Conservation (phyloP, 2,329 filamentous ascomycete genomes). For the Aspergillus proliferans region DNA sequence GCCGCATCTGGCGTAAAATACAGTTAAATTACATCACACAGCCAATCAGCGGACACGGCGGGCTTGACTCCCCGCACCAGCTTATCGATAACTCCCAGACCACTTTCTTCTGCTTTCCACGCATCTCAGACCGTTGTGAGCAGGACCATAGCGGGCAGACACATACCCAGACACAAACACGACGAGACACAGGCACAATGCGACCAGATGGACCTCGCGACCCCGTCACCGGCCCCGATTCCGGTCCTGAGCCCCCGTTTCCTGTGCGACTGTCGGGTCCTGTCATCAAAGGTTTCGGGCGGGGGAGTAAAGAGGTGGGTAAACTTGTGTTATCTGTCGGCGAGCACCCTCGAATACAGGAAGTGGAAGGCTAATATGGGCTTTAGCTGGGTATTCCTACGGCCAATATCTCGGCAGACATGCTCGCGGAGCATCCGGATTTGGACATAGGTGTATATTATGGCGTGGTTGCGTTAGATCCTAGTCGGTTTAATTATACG, state of each 20-base stretch:
- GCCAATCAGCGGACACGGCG: not conserved
- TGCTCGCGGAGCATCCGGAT: slow-evolving; percentile 56
- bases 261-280: slow-evolving; percentile 77
- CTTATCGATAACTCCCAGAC: not conserved
- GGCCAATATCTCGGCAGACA: slow-evolving; percentile 70
- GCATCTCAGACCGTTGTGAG: not conserved
- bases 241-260: slow-evolving; percentile 70
- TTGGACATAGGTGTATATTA: slow-evolving; percentile 84
- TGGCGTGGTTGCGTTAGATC: slow-evolving; percentile 73
- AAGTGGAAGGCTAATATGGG: slow-evolving; percentile 2
- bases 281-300: slow-evolving; percentile 87
- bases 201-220: slow-evolving; percentile 54
- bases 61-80: not conserved
- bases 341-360: not conserved
- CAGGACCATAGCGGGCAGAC: not conserved
- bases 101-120: not conserved
- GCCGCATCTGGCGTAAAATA: no score
- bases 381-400: slow-evolving; percentile 85
- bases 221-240: slow-evolving; percentile 64
- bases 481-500: slow-evolving; percentile 24
- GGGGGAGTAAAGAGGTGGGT: slow-evolving; percentile 80
- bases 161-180: not conserved
- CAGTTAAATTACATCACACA: not conserved
- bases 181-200: slow-evolving; percentile 26
- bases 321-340: not conserved